Evolutionary conservation across 805 yeast species (phyloP), one percentile per base, ranked within the genome.

Genomic region (Candida schatavii): DNA sequence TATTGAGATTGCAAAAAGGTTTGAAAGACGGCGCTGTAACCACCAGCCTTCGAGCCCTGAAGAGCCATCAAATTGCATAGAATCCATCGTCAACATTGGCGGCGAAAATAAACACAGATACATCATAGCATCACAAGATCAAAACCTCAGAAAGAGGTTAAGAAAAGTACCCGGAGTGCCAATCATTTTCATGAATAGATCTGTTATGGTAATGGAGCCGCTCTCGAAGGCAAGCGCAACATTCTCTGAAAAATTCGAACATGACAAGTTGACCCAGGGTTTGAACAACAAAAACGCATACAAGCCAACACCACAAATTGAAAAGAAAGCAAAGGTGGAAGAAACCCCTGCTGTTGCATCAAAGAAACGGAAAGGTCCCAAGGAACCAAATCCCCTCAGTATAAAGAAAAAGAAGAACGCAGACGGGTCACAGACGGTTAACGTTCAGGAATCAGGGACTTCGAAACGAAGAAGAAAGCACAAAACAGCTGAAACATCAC

Each of bases 151-250:
- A 51, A 76, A 78, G 42, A 68, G 70, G 37, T 69, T 93, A 46
- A 75, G 98, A 50, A 70, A 70, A 23, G 71, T 89, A 9, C 95
- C 99, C 0, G 99, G 97, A 10, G 85, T 88, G 1, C 99, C 99
- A 1, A 62, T 93, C 49, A 69, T 91, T 7, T 90, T 85, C 60
- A 81, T 93, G 79, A 83, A 85, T 55, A 74, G 97, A 46, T 80
- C 96, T 1, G 99, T 93, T 14, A 87, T 93, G 91, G 82, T 93
- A 21, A 81, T 93, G 93, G 99, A 93, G 63, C 97, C 97, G 5
- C 67, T 89, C 50, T 85, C 96, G 40, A 76, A 75, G 29, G 86
- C 87, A 5, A 84, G 91, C 33, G 50, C 57, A 13, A 53, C 51
- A 26, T 62, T 49, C 23, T 59, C 72, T 2, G 50, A 56, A n/a